A percentile compares a stretch with the other conserved stretches of the same genome.
Conservation (phyloP, 495 filamentous ascomycete genomes). For the Cudoniella acicularis region DNA sequence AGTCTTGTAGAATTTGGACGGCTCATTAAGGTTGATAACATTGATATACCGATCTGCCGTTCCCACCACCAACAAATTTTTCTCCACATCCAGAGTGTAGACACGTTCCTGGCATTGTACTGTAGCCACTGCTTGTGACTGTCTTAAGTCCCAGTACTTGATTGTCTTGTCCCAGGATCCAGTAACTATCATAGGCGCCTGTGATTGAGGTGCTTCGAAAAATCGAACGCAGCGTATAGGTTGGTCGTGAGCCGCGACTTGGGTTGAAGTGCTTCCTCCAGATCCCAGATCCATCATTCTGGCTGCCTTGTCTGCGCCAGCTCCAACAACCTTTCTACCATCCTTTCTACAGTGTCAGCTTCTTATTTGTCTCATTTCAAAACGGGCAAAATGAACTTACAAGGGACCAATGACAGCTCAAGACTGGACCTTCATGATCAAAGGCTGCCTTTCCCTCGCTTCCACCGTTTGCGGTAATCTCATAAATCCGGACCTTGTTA, state of each 20-base stretch:
- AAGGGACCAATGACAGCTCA: constrained; percentile 79
- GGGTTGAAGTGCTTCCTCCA: constrained; percentile 41
- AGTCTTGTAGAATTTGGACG: constrained; percentile 74
- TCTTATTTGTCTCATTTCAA: background rate
- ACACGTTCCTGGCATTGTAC: constrained; percentile 74
- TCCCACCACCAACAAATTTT: constrained; percentile 73
- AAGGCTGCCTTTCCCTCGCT: constrained; percentile 77
- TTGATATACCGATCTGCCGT: constrained; percentile 89
- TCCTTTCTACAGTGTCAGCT: constrained; percentile 37
- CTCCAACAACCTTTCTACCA: constrained; percentile 71
- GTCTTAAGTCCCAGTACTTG: constrained; percentile 91
- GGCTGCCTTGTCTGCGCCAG: constrained; percentile 78
- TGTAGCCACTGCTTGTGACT: constrained; percentile 53
- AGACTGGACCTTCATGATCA: constrained; percentile 70
- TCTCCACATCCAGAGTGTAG: constrained; percentile 81
- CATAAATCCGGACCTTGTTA: constrained; percentile 89
- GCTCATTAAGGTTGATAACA: constrained; percentile 76
- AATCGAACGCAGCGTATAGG: constrained; percentile 78
- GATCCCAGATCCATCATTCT: constrained; percentile 70
- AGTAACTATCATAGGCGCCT: constrained; percentile 68
- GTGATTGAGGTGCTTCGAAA: constrained; percentile 53
- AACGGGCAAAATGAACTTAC: constrained; percentile 45
- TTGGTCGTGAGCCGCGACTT: constrained; percentile 75
- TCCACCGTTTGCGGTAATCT: constrained; percentile 66
- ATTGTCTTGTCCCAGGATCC: constrained; percentile 95